Base-by-base conservation (phyloP, 2,329 filamentous ascomycete genomes). In the Cordyceps militaris region DNA sequence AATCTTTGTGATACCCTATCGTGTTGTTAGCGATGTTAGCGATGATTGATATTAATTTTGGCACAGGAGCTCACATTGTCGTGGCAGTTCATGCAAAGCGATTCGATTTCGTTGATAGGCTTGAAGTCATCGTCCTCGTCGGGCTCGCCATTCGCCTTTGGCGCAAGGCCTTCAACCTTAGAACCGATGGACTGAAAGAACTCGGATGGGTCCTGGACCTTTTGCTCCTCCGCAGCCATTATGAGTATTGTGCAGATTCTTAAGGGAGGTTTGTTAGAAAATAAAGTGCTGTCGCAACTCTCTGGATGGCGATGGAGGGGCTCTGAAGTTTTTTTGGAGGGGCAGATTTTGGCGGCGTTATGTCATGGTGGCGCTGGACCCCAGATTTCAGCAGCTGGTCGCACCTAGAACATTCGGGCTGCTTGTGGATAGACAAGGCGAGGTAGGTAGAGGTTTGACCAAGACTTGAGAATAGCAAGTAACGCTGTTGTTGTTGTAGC, bases 81-180 rank as follows among this genome's bases (percentile, higher is more conserved):
- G 65, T 86, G 82, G 74, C 89, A 93, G 76, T 90, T 91, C 89
- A 93, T 92, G 77, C 89, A 93, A 23, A 93, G 79, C 63, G 87
- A 90, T 72, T 92, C 88, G 61, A 87, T 85, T 72, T 87, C 81
- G 62, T 87, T 83, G 43, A 87, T 83, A 4, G 83, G 74, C 62
- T 74, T 79, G 58, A 72, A 73, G 24, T 84, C 80, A 38, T 83
- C 79, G 19, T 69, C 68, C 13, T 24, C 9, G 21, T 67, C 70
- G 42, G 61, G 61, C 43, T 64, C 63, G 56, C 67, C 73, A 60
- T 74, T 71, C 51, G 69, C 66, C 56, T 69, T 66, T 42, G 73
- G 67, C 16, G 73, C 75, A 50, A 84, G 70, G 61, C 78, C 75
- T 62, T 80, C 77, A 60, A 78, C 83, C 72, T 85, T 84, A 65